Percentiles rank a stretch among this genome's conserved stretches.
Evolutionary conservation across 306 rosid species (phyloP).

Genomic region (Coriaria nepalensis): DNA sequence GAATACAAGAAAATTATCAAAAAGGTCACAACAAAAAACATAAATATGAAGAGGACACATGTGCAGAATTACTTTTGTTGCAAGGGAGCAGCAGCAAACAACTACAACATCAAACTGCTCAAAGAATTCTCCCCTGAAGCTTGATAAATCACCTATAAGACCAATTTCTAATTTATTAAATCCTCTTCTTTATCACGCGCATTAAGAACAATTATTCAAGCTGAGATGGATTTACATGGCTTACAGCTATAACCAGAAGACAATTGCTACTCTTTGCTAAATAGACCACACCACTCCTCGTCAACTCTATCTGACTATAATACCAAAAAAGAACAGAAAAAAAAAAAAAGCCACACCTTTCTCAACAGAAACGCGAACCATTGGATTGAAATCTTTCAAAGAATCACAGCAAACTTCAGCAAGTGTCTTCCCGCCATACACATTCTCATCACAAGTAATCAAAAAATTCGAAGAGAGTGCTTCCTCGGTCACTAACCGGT

Average conservation of each 20-base stretch:
- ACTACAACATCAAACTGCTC: constrained; percentile 68
- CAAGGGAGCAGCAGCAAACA: constrained; percentile 59
- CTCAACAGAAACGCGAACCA: constrained; percentile 79
- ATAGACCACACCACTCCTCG: not conserved
- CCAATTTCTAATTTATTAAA: not conserved
- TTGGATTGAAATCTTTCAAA: constrained; percentile 85
- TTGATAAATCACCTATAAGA: constrained; percentile 56
- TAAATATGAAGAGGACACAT: constrained; percentile 3
- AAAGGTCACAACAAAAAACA: not conserved
- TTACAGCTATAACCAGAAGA: too few relatives aligned
- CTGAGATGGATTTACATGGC: too few relatives aligned
- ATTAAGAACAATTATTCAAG: too few relatives aligned
- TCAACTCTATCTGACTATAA: constrained; percentile 3
- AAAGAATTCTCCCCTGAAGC: constrained; percentile 56
- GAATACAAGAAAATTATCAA: not conserved
- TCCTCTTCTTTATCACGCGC: too few relatives aligned
- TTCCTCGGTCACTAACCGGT: constrained; percentile 46
- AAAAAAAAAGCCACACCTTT: constrained; percentile 39
- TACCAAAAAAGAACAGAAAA: too few relatives aligned
- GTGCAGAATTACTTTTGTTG: constrained; percentile 42
- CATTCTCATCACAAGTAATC: constrained; percentile 59
- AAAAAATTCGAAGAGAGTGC: constrained; percentile 62
- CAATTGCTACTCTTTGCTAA: too few relatives aligned
- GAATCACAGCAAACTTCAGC: constrained; percentile 83
- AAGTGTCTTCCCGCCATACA: constrained; percentile 54